Evolutionary conservation across 169 alveolate genomes (phyloP).

Genomic region (Eimeria tenella): DNA sequence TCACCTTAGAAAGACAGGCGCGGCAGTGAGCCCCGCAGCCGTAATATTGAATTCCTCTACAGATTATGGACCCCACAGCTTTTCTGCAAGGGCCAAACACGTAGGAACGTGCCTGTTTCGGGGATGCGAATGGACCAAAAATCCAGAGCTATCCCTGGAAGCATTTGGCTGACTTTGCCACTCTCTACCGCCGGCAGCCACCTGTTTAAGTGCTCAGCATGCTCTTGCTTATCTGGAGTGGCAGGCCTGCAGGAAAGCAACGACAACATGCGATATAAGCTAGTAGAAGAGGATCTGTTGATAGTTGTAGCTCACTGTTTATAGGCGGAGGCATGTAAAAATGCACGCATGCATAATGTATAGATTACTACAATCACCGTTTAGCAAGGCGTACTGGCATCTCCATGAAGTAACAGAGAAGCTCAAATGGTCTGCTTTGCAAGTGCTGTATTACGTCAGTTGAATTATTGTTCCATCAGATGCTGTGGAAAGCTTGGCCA

Average conservation of each 20-base stretch:
- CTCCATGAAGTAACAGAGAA: neutral
- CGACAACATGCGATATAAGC: neutral
- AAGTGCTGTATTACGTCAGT: slow-evolving; percentile 34
- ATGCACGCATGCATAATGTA: no score
- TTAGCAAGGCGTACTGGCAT: no score
- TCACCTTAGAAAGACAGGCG: neutral
- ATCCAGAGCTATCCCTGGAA: slow-evolving; percentile 39
- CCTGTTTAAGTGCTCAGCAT: slow-evolving; percentile 18
- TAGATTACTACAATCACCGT: no score
- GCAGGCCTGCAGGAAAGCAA: slow-evolving; percentile 54
- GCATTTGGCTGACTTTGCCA: neutral
- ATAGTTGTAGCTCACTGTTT: neutral
- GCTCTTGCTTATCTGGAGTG: slow-evolving; percentile 47
- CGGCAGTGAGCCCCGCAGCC: no score
- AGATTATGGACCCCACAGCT: no score
- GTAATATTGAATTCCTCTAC: no score
- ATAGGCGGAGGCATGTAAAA: no score
- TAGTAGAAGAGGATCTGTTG: neutral
- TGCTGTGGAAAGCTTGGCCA: slow-evolving; percentile 1
- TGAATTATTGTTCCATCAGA: slow-evolving; percentile 40
- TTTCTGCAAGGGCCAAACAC: no score
- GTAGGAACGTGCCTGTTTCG: neutral
- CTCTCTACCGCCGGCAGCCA: slow-evolving; percentile 15
- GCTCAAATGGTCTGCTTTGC: neutral
- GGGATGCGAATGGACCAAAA: slow-evolving; percentile 4